phyloP scores from a whole-genome alignment of 805 yeast genomes.

The Cephaloascus fragrans region DNA sequence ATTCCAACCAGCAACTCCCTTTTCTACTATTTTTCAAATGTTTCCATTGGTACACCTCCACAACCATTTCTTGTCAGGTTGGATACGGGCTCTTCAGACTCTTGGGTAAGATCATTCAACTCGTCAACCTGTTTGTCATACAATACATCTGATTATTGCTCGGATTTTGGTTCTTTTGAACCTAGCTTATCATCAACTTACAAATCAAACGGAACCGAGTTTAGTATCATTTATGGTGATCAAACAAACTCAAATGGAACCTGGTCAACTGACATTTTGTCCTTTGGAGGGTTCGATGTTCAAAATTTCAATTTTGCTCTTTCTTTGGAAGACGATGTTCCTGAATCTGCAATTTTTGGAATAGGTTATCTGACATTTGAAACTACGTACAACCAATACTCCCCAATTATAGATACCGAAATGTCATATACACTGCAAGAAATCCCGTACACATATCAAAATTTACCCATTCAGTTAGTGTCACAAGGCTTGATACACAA shows the following conservation, averaged over 20 bases:
- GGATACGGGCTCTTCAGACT: neutral
- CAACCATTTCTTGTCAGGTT: neutral
- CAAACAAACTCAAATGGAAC: slow-evolving; percentile 21
- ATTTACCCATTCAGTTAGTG: slow-evolving; percentile 24
- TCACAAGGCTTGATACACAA: slow-evolving; percentile 4
- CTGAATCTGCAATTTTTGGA: slow-evolving; percentile 28
- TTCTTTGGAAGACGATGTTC: slow-evolving; percentile 17
- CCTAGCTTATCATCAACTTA: neutral
- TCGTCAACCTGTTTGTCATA: neutral
- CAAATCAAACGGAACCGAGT: slow-evolving; percentile 16
- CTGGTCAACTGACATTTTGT: slow-evolving; percentile 22
- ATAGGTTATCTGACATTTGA: slow-evolving; percentile 33
- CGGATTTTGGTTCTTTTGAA: neutral
- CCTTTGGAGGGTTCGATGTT: neutral
- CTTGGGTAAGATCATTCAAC: neutral
- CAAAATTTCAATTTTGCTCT: neutral
- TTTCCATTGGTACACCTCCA: neutral
- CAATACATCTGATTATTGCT: neutral
- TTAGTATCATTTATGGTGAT: slow-evolving; percentile 27
- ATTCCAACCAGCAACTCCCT: neutral
- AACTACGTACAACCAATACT: slow-evolving; percentile 13
- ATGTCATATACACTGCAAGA: slow-evolving; percentile 1
- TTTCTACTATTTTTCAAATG: neutral
- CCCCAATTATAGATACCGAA: neutral
- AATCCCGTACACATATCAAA: slow-evolving; percentile 20